These are phyloP conservation scores for Xylariaceae sp. DNA, from an alignment of 2,329 filamentous ascomycete species.

Conservation along the genomic window DNA sequence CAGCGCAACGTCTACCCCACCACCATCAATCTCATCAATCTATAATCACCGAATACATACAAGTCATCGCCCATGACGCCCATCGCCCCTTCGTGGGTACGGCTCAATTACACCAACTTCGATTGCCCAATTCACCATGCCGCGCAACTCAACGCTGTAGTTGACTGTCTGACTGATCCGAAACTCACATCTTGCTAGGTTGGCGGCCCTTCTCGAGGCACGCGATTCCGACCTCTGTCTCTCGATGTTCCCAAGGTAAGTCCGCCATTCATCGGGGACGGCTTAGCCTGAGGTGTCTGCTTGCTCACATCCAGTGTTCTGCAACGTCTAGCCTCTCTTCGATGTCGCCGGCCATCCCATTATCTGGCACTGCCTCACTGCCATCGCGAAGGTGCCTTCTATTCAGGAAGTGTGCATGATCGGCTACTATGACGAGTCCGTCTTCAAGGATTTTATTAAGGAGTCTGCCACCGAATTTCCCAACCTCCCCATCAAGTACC, in stretches of 20 bases:
- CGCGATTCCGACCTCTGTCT: constrained; percentile 88
- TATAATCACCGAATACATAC: background rate
- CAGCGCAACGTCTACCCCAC: constrained; percentile 12
- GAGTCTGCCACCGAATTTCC: constrained; percentile 80
- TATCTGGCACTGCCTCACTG: constrained; percentile 94
- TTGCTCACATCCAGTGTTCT: background rate
- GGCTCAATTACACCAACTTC: too few species aligned
- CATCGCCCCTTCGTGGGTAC: too few species aligned
- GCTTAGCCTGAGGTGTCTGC: background rate
- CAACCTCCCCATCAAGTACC: constrained; percentile 84
- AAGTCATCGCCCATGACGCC: background rate
- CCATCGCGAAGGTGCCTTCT: constrained; percentile 81
- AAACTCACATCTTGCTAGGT: constrained; percentile 52
- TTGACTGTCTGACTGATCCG: constrained; percentile 26
- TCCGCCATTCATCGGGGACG: background rate
- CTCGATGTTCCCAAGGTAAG: constrained; percentile 89
- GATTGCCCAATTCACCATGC: too few species aligned
- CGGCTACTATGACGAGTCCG: constrained; percentile 95
- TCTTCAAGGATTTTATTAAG: constrained; percentile 98
- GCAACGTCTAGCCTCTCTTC: constrained; percentile 70
- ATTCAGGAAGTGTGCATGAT: constrained; percentile 96
- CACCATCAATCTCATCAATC: constrained; percentile 3
- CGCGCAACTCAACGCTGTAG: too few species aligned
- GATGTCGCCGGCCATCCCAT: constrained; percentile 97
- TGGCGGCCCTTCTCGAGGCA: constrained; percentile 90